Evolutionary conservation across 139 green algal genomes (phyloP).

Genomic region (Volvox africanus): DNA sequence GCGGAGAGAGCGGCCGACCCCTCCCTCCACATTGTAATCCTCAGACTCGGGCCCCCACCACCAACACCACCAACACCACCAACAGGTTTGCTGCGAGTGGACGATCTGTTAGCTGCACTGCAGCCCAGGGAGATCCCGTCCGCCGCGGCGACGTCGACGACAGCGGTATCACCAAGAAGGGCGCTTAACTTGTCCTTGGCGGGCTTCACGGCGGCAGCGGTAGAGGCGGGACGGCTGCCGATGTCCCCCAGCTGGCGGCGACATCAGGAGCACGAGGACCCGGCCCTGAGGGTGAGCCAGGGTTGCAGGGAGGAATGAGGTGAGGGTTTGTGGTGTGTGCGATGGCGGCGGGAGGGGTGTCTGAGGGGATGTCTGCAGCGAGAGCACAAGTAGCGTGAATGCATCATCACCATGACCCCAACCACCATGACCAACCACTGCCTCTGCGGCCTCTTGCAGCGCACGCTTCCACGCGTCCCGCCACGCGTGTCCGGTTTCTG

Average conservation of each 20-base stretch:
- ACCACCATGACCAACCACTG: neutral
- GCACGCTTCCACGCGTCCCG: too few species aligned
- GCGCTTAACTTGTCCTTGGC: neutral
- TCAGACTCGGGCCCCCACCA: too few species aligned
- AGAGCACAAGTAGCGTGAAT: neutral
- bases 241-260: neutral
- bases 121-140: neutral
- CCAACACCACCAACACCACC: too few species aligned
- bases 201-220: neutral
- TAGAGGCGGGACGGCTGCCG: neutral
- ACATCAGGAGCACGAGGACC: neutral
- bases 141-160: neutral
- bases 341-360: neutral
- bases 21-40: too few species aligned
- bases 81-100: neutral
- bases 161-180: neutral
- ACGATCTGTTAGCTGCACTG: neutral
- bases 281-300: neutral
- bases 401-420: neutral
- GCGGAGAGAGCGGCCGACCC: too few species aligned
- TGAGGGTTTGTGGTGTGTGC: neutral
- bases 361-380: neutral
- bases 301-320: neutral
- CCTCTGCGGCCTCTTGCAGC: too few species aligned
- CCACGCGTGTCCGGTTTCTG: too few species aligned